phyloP scores from a whole-genome alignment of 2,329 filamentous ascomycete species.

The Aspergillus quadrilineatus region DNA sequence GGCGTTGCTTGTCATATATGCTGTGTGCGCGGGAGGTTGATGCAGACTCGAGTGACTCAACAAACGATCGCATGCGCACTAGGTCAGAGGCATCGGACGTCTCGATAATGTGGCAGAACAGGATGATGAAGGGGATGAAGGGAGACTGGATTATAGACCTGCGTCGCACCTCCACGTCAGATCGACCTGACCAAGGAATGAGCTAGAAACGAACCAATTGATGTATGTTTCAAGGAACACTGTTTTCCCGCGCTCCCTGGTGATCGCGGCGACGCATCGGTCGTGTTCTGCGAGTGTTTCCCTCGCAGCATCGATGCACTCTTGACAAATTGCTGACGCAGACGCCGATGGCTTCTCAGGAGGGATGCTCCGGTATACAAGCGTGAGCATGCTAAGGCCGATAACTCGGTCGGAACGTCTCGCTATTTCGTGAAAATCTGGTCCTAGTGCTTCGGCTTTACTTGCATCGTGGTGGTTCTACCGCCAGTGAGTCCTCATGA shows the following conservation, averaged over 20 bases:
- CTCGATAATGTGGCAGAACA: constrained; percentile 19
- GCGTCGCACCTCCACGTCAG: not conserved
- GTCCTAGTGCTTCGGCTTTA: constrained; percentile 1
- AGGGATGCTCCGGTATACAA: constrained; percentile 15
- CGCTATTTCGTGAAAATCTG: constrained; percentile 1
- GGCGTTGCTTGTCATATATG: constrained; percentile 10
- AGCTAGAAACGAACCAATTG: constrained; percentile 6
- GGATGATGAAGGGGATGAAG: constrained; percentile 19
- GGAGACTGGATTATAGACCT: constrained; percentile 4
- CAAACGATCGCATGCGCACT: constrained; percentile 7
- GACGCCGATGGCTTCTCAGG: constrained; percentile 8
- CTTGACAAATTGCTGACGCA: not conserved
- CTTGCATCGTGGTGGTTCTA: not conserved
- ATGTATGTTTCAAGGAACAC: constrained; percentile 13
- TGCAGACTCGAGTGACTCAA: constrained; percentile 10
- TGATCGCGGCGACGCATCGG: constrained; percentile 13
- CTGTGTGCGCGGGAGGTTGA: not conserved
- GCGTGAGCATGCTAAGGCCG: constrained; percentile 9
- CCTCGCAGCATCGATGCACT: constrained; percentile 14
- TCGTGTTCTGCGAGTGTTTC: constrained; percentile 12
- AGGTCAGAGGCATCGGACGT: constrained; percentile 16
- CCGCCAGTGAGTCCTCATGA: not conserved
- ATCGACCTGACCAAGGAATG: not conserved
- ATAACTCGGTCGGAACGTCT: constrained; percentile 3
- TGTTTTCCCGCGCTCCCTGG: not conserved